Conservation (phyloP, 1,284 basidiomycete genomes). For the Naganishia albida region DNA sequence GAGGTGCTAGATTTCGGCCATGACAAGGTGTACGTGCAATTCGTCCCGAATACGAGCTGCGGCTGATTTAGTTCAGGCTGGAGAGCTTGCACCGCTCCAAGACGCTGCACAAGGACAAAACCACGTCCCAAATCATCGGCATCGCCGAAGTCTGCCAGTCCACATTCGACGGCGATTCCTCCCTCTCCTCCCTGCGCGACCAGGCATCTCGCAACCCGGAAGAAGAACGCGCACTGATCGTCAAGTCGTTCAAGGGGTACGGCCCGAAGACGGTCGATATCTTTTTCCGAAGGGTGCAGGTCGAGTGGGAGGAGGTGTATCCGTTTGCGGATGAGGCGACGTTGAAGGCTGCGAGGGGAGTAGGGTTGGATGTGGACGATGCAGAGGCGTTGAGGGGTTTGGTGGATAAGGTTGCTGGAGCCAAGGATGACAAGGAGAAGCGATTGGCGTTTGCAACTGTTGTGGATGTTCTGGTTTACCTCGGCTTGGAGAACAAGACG, state of each 20-base stretch:
- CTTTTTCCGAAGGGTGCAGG: conserved; percentile 21
- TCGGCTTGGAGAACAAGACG: conserved; percentile 22
- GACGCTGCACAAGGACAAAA: conserved; percentile 25
- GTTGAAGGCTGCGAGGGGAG: conserved; percentile 10
- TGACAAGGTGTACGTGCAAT: conserved; percentile 15
- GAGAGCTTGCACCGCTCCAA: conserved; percentile 23
- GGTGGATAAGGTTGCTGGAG: background rate
- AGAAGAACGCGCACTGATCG: conserved; percentile 12
- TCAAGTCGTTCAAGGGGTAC: conserved; percentile 26
- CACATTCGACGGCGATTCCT: background rate
- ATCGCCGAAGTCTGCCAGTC: conserved; percentile 20
- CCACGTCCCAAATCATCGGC: conserved; percentile 14
- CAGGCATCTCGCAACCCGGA: conserved; percentile 9
- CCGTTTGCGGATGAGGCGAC: conserved; percentile 22
- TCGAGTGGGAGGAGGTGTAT: conserved; percentile 23
- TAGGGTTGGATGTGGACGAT: conserved; percentile 9
- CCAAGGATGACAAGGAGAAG: conserved; percentile 9
- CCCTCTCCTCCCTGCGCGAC: conserved; percentile 1
- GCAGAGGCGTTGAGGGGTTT: conserved; percentile 7
- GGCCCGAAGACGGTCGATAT: conserved; percentile 27
- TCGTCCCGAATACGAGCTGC: background rate
- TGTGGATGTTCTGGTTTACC: conserved; percentile 23
- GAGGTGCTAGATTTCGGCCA: conserved; percentile 16
- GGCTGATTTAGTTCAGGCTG: background rate
- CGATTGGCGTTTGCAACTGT: conserved; percentile 8